Evolutionary conservation across 2,329 filamentous ascomycete species (phyloP).

Genomic region (Penicillium polonicum): DNA sequence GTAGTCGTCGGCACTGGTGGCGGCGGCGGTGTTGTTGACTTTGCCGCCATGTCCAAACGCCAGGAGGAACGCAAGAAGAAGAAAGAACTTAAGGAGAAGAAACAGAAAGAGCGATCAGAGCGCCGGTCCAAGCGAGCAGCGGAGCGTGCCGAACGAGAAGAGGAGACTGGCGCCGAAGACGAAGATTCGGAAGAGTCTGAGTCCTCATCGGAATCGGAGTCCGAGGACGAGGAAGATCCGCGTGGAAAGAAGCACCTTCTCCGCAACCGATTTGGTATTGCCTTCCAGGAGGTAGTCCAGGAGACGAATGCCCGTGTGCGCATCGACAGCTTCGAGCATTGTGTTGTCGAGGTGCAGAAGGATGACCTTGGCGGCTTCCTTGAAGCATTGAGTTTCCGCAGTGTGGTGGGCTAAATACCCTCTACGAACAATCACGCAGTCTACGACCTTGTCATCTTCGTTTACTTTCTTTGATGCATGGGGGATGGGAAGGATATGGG

Average conservation of each 20-base stretch:
- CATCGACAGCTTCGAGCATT: conserved; percentile 96
- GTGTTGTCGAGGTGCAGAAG: conserved; percentile 95
- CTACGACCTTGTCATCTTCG: conserved; percentile 25
- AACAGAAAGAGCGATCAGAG: conserved; percentile 62
- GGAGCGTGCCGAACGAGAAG: conserved; percentile 51
- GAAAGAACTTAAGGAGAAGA: conserved; percentile 62
- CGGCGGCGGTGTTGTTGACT: conserved; percentile 69
- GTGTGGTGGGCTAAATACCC: conserved; percentile 61
- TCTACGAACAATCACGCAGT: conserved; percentile 23
- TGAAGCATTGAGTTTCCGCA: conserved; percentile 87
- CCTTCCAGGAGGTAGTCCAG: conserved; percentile 90
- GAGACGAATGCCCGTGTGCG: conserved; percentile 87
- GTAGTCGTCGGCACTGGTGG: conserved; percentile 91
- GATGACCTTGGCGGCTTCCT: conserved; percentile 89
- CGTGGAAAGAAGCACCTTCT: conserved; percentile 65
- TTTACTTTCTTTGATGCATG: conserved; percentile 17
- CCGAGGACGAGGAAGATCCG: conserved; percentile 56
- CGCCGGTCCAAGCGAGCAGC: conserved; percentile 60
- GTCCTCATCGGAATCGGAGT: conserved; percentile 51
- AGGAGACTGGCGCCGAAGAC: conserved; percentile 55
- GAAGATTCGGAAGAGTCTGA: conserved; percentile 66
- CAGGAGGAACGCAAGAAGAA: conserved; percentile 63
- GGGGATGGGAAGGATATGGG: conserved; percentile 16
- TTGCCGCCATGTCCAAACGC: conserved; percentile 66
- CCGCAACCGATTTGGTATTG: conserved; percentile 86